These are phyloP conservation scores for Paraphoma chrysanthemicola DNA, from an alignment of 2,329 filamentous ascomycete genomes.

Conservation along the genomic window DNA sequence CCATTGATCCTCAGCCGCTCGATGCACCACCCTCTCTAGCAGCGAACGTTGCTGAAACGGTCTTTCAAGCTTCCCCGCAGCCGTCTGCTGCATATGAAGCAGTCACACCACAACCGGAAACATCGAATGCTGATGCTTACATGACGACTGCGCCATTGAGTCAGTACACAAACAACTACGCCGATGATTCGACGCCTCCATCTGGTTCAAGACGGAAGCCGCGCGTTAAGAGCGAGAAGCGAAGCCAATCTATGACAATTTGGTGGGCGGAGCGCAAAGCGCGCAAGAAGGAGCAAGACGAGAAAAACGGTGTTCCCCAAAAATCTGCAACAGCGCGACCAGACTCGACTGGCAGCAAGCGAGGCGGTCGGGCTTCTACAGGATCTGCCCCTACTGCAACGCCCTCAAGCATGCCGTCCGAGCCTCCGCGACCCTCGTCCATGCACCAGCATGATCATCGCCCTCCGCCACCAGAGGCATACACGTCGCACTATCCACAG, in stretches of 20 bases:
- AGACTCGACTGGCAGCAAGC: constrained; percentile 30
- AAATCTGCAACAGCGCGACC: constrained; percentile 30
- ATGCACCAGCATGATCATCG: constrained; percentile 22
- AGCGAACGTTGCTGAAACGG: constrained; percentile 40
- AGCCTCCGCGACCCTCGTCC: constrained; percentile 24
- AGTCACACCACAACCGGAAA: constrained; percentile 22
- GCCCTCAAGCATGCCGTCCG: constrained; percentile 21
- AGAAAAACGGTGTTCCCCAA: constrained; percentile 30
- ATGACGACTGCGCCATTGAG: constrained; percentile 45
- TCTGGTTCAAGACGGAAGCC: constrained; percentile 43
- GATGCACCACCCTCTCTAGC: constrained; percentile 25
- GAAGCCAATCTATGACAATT: constrained; percentile 53
- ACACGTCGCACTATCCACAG: constrained; percentile 18
- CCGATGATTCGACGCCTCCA: constrained; percentile 33
- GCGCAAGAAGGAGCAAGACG: constrained; percentile 42
- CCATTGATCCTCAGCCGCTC: constrained; percentile 39
- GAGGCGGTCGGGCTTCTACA: constrained; percentile 27
- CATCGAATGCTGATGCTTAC: constrained; percentile 40
- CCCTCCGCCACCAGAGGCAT: constrained; percentile 27
- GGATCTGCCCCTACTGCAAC: constrained; percentile 25
- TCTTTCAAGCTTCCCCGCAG: constrained; percentile 46
- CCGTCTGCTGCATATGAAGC: constrained; percentile 28
- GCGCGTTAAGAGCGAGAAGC: constrained; percentile 53
- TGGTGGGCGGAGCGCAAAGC: constrained; percentile 56
- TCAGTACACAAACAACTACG: constrained; percentile 38